Base-by-base conservation (phyloP, 352 stramenopile species). In the Globisporangium lucens region DNA sequence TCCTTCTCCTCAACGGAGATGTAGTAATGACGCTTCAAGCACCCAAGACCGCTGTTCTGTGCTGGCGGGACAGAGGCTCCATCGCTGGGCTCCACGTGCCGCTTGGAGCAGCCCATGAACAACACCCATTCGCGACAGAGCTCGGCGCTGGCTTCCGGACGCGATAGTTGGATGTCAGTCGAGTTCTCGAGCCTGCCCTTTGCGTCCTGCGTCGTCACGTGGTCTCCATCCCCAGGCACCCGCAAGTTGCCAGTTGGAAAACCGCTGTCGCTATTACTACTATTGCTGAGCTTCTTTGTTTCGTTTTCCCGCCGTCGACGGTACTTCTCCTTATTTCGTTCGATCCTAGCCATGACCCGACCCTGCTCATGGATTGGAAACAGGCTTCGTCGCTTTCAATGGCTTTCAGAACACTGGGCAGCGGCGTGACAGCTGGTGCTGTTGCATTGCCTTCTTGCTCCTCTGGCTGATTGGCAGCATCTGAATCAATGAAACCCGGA, bases 51-150 rank as follows among this genome's bases (percentile, higher is more conserved):
- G 49, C 76, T 62, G 6, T 72, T 71, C 15, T 67, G 68, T 29
- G 47, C 64, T 3, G 55, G 59, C 30, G 56, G 52, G 1, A 67
- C 67, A 15, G 29, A 66, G 7, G 46, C 41, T 20, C 46, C 35
- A 63, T 30, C 29, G 4, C 3, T 15, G 22, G 29, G 36, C 17
- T 35, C 56, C 1, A 69, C 58, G 22, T 65, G 27, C 24, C 67
- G 61, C 29, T 67, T 78, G 4, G 77, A 84, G 60, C 87, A 94
- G 2, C 70, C 70, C 53, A 81, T 62, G 29, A 94, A 90, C 1
- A 93, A 53, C 0, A 93, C 80, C 87, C 87, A 94, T 64, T 91
- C 84, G 62, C 80, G 73, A 59, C 87, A 94, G 2, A 94, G 64
- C 20, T 71, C 56, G 0, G 80, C 72, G 58, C 61, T 83, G 7